Conservation (phyloP, 805 yeast genomes). For the Dipodascopsis uninucleata region DNA sequence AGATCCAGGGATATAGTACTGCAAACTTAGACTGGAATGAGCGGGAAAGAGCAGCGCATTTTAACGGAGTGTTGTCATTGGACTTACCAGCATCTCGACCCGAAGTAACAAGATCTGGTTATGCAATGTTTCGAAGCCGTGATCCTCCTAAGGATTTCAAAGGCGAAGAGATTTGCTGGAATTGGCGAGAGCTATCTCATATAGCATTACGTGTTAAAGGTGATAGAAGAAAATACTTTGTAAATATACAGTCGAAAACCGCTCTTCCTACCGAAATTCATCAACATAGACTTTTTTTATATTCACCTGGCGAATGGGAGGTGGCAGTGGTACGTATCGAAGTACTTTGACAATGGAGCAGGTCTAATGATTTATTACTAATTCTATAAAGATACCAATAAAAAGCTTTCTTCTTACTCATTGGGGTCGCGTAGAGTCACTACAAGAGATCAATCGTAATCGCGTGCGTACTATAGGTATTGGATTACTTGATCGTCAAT, state of each 20-base stretch:
- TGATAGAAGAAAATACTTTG: constrained; percentile 58
- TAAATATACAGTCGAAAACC: constrained; percentile 77
- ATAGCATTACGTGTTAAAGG: constrained; percentile 47
- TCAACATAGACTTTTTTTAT: constrained; percentile 74
- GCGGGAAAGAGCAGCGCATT: constrained; percentile 51
- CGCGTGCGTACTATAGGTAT: constrained; percentile 70
- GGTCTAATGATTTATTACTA: not conserved
- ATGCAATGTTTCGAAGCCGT: constrained; percentile 79
- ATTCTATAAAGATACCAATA: constrained; percentile 48
- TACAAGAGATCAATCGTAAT: constrained; percentile 55
- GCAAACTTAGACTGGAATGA: constrained; percentile 47
- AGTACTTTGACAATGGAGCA: not conserved
- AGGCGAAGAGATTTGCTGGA: constrained; percentile 50
- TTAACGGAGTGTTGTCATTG: constrained; percentile 65
- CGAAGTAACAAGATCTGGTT: constrained; percentile 60
- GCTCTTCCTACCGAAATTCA: constrained; percentile 73
- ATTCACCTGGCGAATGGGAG: constrained; percentile 76
- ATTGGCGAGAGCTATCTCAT: constrained; percentile 61
- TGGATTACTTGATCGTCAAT: constrained; percentile 71
- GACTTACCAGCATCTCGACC: constrained; percentile 66
- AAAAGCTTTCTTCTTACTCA: constrained; percentile 79
- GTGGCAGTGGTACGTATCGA: constrained; percentile 56
- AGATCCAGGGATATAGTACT: constrained; percentile 74
- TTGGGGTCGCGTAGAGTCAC: constrained; percentile 63
- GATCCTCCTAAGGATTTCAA: constrained; percentile 52